These are phyloP conservation scores for Solanum infundibuliforme DNA, from an alignment of 257 asterid species.

Conservation along the genomic window DNA sequence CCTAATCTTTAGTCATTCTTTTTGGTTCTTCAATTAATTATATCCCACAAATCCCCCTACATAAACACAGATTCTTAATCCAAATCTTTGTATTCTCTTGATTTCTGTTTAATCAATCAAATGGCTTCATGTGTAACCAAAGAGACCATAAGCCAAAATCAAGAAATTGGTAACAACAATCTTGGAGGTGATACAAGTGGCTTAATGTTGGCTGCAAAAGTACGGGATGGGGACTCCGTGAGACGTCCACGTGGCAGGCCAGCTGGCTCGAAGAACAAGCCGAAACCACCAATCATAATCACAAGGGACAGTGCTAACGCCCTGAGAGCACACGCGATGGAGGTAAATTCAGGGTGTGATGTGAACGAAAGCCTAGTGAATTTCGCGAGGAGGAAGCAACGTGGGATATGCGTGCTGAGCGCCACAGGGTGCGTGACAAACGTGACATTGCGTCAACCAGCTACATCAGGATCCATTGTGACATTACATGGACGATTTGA, in stretches of 20 bases:
- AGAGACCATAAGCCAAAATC: not conserved
- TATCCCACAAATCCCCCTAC: slow-evolving; percentile 17
- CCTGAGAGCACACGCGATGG: slow-evolving; percentile 80
- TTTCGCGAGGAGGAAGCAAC: slow-evolving; percentile 58
- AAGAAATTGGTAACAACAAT: not conserved
- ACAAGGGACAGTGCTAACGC: slow-evolving; percentile 81
- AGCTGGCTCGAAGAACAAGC: slow-evolving; percentile 89
- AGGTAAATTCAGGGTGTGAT: slow-evolving; percentile 66
- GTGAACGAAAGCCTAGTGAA: slow-evolving; percentile 42
- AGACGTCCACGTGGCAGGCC: slow-evolving; percentile 89
- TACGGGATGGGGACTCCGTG: slow-evolving; percentile 15
- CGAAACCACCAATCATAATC: slow-evolving; percentile 88
- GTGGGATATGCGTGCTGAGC: slow-evolving; percentile 65
- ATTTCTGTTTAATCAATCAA: not conserved
- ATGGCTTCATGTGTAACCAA: slow-evolving; percentile 30
- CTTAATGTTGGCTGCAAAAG: slow-evolving; percentile 10
- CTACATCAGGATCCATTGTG: slow-evolving; percentile 58
- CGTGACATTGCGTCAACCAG: slow-evolving; percentile 70
- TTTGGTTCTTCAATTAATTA: slow-evolving; percentile 15
- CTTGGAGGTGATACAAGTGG: slow-evolving; percentile 3
- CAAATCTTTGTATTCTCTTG: not conserved
- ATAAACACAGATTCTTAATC: slow-evolving; percentile 13
- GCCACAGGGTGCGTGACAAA: slow-evolving; percentile 84
- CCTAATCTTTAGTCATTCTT: slow-evolving; percentile 51
- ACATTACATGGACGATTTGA: slow-evolving; percentile 84